Conservation (phyloP, 202 grass and related monocot species). For the Carex arenaria region DNA sequence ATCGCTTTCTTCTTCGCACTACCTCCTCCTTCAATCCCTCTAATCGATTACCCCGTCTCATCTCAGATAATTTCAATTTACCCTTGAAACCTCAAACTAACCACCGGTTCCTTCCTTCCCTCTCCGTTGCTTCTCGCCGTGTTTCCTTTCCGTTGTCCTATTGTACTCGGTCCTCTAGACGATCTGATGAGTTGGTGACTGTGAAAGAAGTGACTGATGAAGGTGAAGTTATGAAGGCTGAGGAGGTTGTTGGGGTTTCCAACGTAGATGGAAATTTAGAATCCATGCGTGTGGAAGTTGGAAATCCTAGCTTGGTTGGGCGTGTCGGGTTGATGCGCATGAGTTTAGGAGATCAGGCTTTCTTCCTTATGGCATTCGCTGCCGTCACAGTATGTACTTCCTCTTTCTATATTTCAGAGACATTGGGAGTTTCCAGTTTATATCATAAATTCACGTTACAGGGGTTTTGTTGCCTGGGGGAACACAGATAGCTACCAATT, state of each 20-base stretch:
- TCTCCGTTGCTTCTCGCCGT: not conserved
- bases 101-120: not conserved
- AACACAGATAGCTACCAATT: not conserved
- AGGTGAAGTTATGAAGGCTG: not conserved
- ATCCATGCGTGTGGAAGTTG: slow-evolving; percentile 24
- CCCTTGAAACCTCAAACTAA: not conserved
- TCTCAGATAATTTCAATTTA: not conserved
- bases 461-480: not conserved
- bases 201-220: not conserved
- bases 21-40: slow-evolving; percentile 1
- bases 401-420: not conserved
- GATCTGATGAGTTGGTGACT: slow-evolving; percentile 1
- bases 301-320: slow-evolving; percentile 7
- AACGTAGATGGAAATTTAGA: not conserved
- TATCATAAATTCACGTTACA: not conserved
- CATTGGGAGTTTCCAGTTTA: not conserved
- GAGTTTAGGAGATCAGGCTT: slow-evolving; percentile 52
- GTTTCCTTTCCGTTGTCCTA: not conserved
- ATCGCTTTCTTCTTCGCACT: slow-evolving; percentile 13
- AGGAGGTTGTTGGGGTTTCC: not conserved
- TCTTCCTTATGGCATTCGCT: slow-evolving; percentile 53
- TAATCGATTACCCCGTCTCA: not conserved
- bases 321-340: slow-evolving; percentile 14
- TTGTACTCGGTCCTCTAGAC: not conserved
- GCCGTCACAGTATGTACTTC: slow-evolving; percentile 33